phyloP scores from a whole-genome alignment of 306 rosid species.

The Glycine soja region DNA sequence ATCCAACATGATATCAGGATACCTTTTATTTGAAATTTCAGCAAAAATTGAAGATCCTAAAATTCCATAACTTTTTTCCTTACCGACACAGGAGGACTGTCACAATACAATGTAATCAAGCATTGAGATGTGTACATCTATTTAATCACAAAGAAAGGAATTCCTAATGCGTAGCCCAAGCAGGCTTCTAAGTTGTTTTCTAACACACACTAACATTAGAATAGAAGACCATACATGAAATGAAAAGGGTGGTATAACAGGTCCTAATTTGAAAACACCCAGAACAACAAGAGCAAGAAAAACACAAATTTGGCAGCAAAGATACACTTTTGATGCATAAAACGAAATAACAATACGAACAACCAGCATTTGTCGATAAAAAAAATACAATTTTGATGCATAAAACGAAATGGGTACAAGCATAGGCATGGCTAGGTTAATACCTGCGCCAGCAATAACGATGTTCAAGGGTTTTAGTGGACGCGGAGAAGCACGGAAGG shows the following conservation, averaged over 20 bases:
- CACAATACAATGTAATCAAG: background rate
- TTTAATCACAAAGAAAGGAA: no score
- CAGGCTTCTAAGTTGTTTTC: background rate
- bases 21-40: background rate
- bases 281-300: slow-evolving; percentile 19
- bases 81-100: background rate
- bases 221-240: slow-evolving; percentile 1
- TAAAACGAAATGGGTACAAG: slow-evolving; percentile 2
- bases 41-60: background rate
- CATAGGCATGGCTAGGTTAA: background rate
- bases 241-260: background rate
- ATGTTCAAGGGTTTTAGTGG: slow-evolving; percentile 78
- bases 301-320: background rate
- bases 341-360: no score
- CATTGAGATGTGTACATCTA: background rate
- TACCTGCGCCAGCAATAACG: slow-evolving; percentile 97
- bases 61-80: background rate
- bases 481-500: slow-evolving; percentile 72
- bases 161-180: background rate
- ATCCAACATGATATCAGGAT: background rate
- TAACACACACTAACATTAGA: background rate
- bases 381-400: no score
- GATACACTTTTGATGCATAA: slow-evolving; percentile 18
- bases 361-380: no score
- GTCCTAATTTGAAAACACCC: slow-evolving; percentile 37